These are phyloP conservation scores for Sphagnum fallax DNA, from an alignment of 228 moss, liverwort and hornwort species.

Conservation along the genomic window DNA sequence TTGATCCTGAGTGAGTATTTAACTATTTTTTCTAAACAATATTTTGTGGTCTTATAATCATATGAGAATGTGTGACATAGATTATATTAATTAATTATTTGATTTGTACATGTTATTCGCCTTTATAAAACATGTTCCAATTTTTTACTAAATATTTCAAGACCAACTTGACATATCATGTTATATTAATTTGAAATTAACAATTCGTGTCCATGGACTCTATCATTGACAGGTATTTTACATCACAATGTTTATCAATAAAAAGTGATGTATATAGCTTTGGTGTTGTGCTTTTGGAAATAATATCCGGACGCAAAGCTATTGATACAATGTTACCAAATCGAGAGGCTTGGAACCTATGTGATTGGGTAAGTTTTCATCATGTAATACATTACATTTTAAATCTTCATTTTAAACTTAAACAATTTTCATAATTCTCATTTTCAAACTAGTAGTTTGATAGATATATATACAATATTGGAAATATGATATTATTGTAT, in stretches of 20 bases:
- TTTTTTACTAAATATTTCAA: not conserved
- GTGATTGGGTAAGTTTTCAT: slow-evolving; percentile 7
- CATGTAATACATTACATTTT: too few species aligned
- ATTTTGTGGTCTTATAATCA: too few species aligned
- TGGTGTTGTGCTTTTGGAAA: slow-evolving; percentile 10
- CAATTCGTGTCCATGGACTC: too few species aligned
- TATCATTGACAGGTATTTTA: slow-evolving; percentile 1
- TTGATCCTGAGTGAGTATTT: slow-evolving; percentile 10
- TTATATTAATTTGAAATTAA: too few species aligned
- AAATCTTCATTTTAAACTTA: too few species aligned
- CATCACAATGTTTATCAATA: not conserved
- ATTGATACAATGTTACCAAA: not conserved
- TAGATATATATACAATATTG: not conserved
- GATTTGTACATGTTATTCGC: too few species aligned
- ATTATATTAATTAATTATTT: too few species aligned
- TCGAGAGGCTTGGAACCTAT: not conserved
- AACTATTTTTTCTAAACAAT: not conserved
- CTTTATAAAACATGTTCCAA: too few species aligned
- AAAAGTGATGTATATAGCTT: slow-evolving; percentile 13
- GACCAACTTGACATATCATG: too few species aligned
- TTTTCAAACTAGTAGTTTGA: not conserved
- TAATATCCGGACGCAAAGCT: slow-evolving; percentile 8
- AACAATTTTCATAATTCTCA: not conserved
- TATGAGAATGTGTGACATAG: too few species aligned
- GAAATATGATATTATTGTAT: too few species aligned